phyloP scores from a whole-genome alignment of 2,329 filamentous ascomycete genomes.

The Coniosporium tulheliwenetii region DNA sequence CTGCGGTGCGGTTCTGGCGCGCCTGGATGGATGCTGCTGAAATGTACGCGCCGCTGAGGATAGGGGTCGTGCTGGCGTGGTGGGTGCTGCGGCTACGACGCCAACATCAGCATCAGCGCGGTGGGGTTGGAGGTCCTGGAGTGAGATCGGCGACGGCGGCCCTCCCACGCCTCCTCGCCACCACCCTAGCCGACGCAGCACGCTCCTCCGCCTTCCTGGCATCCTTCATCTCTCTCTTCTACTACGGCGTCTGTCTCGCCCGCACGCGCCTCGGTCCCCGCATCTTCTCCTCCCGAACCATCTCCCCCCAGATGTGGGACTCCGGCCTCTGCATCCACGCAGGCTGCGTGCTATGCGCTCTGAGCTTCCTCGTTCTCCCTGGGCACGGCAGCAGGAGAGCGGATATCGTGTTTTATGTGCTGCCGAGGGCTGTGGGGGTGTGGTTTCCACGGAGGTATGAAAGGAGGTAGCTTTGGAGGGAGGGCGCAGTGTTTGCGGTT shows the following conservation, averaged over 20 bases:
- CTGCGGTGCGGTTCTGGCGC: constrained; percentile 47
- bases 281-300: constrained; percentile 40
- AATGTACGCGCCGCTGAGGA: constrained; percentile 51
- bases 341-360: constrained; percentile 64
- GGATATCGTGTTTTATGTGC: constrained; percentile 68
- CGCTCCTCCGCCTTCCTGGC: constrained; percentile 67
- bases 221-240: constrained; percentile 63
- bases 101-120: constrained; percentile 1
- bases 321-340: constrained; percentile 51
- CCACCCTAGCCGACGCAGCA: constrained; percentile 41
- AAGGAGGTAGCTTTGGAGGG: constrained; percentile 19
- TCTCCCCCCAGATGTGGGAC: constrained; percentile 41
- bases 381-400: constrained; percentile 45
- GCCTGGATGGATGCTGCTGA: constrained; percentile 62
- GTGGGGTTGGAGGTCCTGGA: too few relatives aligned
- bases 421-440: constrained; percentile 61
- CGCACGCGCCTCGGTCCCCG: constrained; percentile 59
- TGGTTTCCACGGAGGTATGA: constrained; percentile 57
- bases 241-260: constrained; percentile 69
- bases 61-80: constrained; percentile 49
- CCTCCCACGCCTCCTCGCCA: constrained; percentile 18
- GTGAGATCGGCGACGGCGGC: constrained; percentile 8
- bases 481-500: constrained; percentile 14
- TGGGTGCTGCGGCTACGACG: constrained; percentile 23
- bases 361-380: constrained; percentile 66